These are phyloP conservation scores for Albatrellus sp. DNA, from an alignment of 1,284 basidiomycete genomes.

Conservation along the genomic window DNA sequence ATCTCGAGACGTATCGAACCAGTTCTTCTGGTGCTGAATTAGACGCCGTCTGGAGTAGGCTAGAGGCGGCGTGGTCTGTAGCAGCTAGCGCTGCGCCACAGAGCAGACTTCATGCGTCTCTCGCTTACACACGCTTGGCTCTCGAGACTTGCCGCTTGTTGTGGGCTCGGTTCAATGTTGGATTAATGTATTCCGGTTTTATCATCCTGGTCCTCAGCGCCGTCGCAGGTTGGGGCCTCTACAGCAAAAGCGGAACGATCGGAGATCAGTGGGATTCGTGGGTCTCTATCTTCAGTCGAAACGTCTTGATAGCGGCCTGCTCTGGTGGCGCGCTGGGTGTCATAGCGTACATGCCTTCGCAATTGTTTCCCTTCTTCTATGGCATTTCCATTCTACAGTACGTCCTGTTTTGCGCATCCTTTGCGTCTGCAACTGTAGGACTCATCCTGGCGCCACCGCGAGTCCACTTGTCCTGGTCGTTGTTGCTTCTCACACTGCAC, in stretches of 20 bases:
- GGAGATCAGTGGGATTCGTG: conserved; percentile 30
- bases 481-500: conserved; percentile 52
- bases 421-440: conserved; percentile 28
- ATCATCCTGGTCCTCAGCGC: conserved; percentile 35
- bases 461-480: conserved; percentile 22
- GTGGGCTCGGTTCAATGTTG: conserved; percentile 90
- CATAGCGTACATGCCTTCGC: conserved; percentile 20
- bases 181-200: conserved; percentile 64
- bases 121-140: conserved; percentile 51
- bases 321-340: conserved; percentile 33
- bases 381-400: conserved; percentile 30
- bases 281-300: conserved; percentile 3
- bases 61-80: conserved; percentile 35
- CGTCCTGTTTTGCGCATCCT: conserved; percentile 30
- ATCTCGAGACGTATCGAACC: conserved; percentile 65
- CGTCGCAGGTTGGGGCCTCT: conserved; percentile 36
- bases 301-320: conserved; percentile 21
- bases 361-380: conserved; percentile 19
- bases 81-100: conserved; percentile 14
- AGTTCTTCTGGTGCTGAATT: conserved; percentile 66
- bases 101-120: conserved; percentile 26
- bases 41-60: conserved; percentile 40
- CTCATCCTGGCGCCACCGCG: conserved; percentile 23
- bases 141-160: conserved; percentile 68
- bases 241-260: conserved; percentile 26